Conservation (phyloP, 2,329 filamentous ascomycete species). For the Trichophyton schoenleinii region DNA sequence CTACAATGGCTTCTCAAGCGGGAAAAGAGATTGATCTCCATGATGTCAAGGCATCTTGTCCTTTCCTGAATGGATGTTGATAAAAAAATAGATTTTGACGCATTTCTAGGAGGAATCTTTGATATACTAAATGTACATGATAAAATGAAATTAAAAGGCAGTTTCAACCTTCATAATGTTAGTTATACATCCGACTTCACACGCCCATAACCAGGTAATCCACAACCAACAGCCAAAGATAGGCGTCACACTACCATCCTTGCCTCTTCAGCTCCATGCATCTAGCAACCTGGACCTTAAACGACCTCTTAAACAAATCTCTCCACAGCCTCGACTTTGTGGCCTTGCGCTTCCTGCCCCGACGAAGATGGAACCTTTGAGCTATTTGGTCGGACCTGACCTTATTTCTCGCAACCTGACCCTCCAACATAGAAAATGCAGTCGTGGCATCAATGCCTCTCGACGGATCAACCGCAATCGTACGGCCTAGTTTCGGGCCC, state of each 20-base stretch:
- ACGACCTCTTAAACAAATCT: constrained; percentile 34
- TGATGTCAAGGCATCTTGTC: not conserved
- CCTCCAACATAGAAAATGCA: constrained; percentile 18
- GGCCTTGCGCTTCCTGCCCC: constrained; percentile 32
- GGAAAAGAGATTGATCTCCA: constrained; percentile 30
- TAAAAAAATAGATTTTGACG: not conserved
- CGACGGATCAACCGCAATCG: constrained; percentile 14
- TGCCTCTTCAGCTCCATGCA: constrained; percentile 35
- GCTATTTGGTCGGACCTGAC: constrained; percentile 20
- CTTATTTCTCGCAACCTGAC: constrained; percentile 21
- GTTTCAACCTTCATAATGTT: not conserved
- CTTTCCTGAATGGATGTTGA: not conserved
- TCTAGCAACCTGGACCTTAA: constrained; percentile 29
- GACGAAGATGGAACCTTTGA: constrained; percentile 33
- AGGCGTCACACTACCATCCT: constrained; percentile 28
- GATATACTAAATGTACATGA: not conserved
- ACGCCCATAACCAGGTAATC: not conserved
- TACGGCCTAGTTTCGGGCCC: constrained; percentile 18
- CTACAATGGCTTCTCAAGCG: constrained; percentile 23
- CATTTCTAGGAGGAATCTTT: not conserved
- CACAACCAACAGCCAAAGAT: not conserved
- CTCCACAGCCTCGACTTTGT: constrained; percentile 30
- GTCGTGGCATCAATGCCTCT: constrained; percentile 15
- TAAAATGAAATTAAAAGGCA: not conserved
- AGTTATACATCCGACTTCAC: not conserved